Conservation (phyloP, 306 rosid species). For the Argentina anserina region DNA sequence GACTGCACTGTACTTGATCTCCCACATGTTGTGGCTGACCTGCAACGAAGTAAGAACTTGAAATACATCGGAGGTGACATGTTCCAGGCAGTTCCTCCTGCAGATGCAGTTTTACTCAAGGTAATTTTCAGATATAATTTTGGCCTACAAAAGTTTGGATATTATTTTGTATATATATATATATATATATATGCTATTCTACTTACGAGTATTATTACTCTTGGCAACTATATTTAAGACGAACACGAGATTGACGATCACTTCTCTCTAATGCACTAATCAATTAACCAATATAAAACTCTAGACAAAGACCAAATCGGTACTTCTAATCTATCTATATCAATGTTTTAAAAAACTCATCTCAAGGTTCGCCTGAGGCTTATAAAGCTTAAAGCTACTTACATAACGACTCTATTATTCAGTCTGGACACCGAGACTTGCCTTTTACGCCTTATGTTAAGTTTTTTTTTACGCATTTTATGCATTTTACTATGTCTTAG, state of each 20-base stretch:
- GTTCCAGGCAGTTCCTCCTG: slow-evolving; percentile 44
- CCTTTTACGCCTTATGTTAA: no score
- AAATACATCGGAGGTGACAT: slow-evolving; percentile 42
- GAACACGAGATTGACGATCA: not conserved
- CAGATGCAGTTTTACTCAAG: slow-evolving; percentile 43
- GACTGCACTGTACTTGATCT: slow-evolving; percentile 41
- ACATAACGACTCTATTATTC: no score
- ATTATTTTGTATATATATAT: not conserved
- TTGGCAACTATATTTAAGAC: not conserved
- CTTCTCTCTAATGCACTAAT: no score
- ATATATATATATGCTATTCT: not conserved
- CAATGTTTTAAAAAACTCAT: no score
- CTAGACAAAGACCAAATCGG: no score
- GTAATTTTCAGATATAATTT: slow-evolving; percentile 5
- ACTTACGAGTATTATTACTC: not conserved
- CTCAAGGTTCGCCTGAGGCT: no score
- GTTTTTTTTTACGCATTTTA: no score
- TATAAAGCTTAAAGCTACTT: no score
- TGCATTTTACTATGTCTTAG: no score
- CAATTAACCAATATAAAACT: not conserved
- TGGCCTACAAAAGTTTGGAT: not conserved
- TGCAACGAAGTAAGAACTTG: slow-evolving; percentile 29
- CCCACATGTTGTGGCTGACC: slow-evolving; percentile 40
- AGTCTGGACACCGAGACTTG: no score
- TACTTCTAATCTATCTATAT: no score